Evolutionary conservation across 805 yeast genomes (phyloP).

Genomic region (Peterozyma toletana): DNA sequence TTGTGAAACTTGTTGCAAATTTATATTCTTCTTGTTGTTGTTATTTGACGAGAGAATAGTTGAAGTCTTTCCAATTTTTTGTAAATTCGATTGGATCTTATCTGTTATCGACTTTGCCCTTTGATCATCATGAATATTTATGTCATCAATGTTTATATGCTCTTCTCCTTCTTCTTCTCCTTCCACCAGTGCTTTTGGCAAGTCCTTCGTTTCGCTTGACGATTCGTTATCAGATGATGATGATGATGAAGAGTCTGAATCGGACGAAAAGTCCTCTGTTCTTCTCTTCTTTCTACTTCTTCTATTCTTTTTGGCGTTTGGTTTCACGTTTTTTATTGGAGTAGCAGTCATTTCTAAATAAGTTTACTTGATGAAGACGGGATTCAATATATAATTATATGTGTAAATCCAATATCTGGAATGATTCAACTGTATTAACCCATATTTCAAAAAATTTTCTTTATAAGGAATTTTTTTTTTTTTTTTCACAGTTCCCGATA

Average conservation of each 20-base stretch:
- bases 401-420: no score
- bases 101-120: slow-evolving; percentile 9
- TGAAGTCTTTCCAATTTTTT: slow-evolving; percentile 10
- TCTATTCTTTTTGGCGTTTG: slow-evolving; percentile 17
- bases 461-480: no score
- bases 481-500: no score
- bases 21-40: slow-evolving; percentile 3
- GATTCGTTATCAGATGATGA: slow-evolving; percentile 24
- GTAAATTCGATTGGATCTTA: slow-evolving; percentile 12
- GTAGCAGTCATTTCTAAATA: no score
- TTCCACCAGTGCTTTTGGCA: slow-evolving; percentile 9
- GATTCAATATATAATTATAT: no score
- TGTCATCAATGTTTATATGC: slow-evolving; percentile 11
- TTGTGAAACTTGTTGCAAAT: slow-evolving; percentile 17
- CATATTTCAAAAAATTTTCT: no score
- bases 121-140: slow-evolving; percentile 23
- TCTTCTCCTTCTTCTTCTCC: slow-evolving; percentile 14
- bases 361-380: no score
- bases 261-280: slow-evolving; percentile 65
- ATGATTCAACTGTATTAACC: no score
- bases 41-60: slow-evolving; percentile 2
- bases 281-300: slow-evolving; percentile 75
- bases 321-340: no score
- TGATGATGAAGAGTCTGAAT: slow-evolving; percentile 39
- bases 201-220: slow-evolving; percentile 13